phyloP scores from a whole-genome alignment of 1,284 basidiomycete genomes.

The Agroathelia rolfsii region DNA sequence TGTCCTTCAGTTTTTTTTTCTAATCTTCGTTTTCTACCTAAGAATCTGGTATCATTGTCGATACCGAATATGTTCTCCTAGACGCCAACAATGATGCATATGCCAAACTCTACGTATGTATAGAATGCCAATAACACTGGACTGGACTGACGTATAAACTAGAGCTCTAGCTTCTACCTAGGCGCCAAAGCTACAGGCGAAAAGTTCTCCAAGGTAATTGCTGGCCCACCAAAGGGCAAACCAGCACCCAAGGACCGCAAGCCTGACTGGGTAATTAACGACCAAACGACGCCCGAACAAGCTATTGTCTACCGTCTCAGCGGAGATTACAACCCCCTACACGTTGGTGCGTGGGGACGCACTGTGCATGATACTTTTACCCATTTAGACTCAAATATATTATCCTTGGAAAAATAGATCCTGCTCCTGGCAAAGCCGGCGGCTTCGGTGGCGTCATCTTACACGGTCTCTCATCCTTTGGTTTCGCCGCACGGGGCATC shows the following conservation, averaged over 20 bases:
- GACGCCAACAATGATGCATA: constrained; percentile 56
- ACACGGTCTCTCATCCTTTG: constrained; percentile 72
- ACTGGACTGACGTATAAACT: constrained; percentile 6
- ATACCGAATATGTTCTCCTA: constrained; percentile 51
- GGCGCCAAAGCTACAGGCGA: constrained; percentile 64
- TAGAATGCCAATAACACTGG: no score
- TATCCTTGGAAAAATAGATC: constrained; percentile 53
- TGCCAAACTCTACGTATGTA: constrained; percentile 61
- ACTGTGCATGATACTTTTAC: no score
- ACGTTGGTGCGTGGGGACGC: constrained; percentile 58
- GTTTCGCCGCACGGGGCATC: constrained; percentile 68
- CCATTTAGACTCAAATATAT: no score
- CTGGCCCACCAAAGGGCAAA: constrained; percentile 57
- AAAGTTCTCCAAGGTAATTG: constrained; percentile 60
- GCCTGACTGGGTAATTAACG: constrained; percentile 59
- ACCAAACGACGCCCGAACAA: constrained; percentile 66
- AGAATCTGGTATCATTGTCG: constrained; percentile 74
- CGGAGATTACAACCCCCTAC: constrained; percentile 80
- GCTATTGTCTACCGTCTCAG: constrained; percentile 72
- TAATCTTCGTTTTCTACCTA: constrained; percentile 3
- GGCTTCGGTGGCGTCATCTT: constrained; percentile 78
- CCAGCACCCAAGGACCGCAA: constrained; percentile 57
- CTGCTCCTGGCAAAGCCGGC: constrained; percentile 50
- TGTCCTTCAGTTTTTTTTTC: constrained; percentile 3
- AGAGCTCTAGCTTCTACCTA: constrained; percentile 67